A percentile compares a stretch with the other conserved stretches of the same genome.
Evolutionary conservation across 2,329 filamentous ascomycete genomes (phyloP).

Genomic region (Xylariaceae sp.): DNA sequence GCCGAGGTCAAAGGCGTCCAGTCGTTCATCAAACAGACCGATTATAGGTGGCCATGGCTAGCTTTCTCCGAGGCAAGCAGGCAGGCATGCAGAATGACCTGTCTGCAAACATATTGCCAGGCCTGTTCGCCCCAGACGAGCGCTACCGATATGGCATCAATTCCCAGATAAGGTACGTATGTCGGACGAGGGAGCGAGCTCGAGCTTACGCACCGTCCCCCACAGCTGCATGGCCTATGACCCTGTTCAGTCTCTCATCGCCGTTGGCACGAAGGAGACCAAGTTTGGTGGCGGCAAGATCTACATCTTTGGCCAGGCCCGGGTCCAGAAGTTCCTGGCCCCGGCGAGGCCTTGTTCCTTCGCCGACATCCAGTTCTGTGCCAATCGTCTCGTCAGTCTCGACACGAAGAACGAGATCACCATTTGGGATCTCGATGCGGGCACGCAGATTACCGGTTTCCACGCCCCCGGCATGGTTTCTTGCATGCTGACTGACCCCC

Average conservation of each 20-base stretch:
- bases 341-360: constrained; percentile 70
- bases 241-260: constrained; percentile 86
- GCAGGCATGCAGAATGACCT: constrained; percentile 88
- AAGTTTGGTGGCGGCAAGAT: constrained; percentile 82
- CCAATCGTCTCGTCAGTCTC: constrained; percentile 76
- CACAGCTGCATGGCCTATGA: constrained; percentile 81
- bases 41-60: too few relatives aligned
- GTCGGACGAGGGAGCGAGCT: constrained; percentile 20
- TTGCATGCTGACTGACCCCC: constrained; percentile 74
- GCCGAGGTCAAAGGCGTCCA: too few relatives aligned
- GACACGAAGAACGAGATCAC: constrained; percentile 81
- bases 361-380: constrained; percentile 74
- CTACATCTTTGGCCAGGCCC: constrained; percentile 78
- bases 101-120: constrained; percentile 71
- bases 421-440: constrained; percentile 74
- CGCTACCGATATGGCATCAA: constrained; percentile 78
- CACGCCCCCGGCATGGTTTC: constrained; percentile 72
- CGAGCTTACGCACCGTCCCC: constrained; percentile 1
- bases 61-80: constrained; percentile 88
- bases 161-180: constrained; percentile 58
- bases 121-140: constrained; percentile 78
- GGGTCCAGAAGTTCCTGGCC: constrained; percentile 70
- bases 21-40: too few relatives aligned
- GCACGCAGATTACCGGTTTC: constrained; percentile 60
- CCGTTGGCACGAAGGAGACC: constrained; percentile 83